Evolutionary conservation across 352 stramenopile species (phyloP).

Genomic region (Globisporangium radiosum): DNA sequence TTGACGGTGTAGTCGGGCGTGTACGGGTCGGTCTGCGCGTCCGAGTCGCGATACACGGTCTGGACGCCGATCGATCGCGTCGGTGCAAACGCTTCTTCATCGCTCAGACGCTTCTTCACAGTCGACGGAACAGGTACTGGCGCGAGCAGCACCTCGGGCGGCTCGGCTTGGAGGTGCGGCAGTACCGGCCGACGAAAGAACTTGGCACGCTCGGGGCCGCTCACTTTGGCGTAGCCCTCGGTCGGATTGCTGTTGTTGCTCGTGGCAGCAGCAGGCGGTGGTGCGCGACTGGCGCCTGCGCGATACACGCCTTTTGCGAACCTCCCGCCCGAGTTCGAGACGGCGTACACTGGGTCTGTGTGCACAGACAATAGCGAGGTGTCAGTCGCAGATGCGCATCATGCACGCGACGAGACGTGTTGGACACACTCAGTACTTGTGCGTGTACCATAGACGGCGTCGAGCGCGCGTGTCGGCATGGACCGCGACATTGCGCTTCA

Average conservation of each 20-base stretch:
- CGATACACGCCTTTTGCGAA: slow-evolving; percentile 62
- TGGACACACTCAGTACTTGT: background rate
- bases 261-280: slow-evolving; percentile 6
- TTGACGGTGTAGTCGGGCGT: slow-evolving; percentile 88
- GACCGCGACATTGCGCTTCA: slow-evolving; percentile 36
- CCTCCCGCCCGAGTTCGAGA: slow-evolving; percentile 54
- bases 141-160: slow-evolving; percentile 83
- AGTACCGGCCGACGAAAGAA: slow-evolving; percentile 88
- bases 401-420: background rate
- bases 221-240: slow-evolving; percentile 40
- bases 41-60: slow-evolving; percentile 90
- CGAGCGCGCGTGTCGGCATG: slow-evolving; percentile 54
- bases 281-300: slow-evolving; percentile 19
- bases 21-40: slow-evolving; percentile 92
- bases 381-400: background rate
- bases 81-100: slow-evolving; percentile 27
- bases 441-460: slow-evolving; percentile 68
- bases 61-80: slow-evolving; percentile 82
- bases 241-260: slow-evolving; percentile 20
- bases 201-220: slow-evolving; percentile 76
- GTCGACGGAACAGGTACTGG: slow-evolving; percentile 28
- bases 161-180: slow-evolving; percentile 80
- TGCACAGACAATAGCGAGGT: slow-evolving; percentile 12
- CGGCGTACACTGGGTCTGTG: slow-evolving; percentile 59
- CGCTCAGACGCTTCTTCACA: slow-evolving; percentile 20